These are phyloP conservation scores for Ceratocystis eucalypticola DNA, from an alignment of 2,329 filamentous ascomycete species.

Conservation along the genomic window DNA sequence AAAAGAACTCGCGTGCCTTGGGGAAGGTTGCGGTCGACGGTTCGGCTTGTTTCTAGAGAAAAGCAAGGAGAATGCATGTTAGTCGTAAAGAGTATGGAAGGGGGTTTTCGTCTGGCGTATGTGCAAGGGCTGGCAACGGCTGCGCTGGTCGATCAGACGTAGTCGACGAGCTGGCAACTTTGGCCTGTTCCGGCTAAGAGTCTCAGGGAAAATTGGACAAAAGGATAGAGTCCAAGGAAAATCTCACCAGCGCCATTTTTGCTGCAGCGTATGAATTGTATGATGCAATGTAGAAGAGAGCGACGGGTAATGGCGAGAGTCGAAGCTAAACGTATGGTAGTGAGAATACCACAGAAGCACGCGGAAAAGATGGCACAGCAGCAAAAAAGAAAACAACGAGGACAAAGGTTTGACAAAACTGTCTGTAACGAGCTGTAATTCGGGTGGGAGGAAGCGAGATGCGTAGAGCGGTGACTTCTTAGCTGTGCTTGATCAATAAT, in stretches of 20 bases:
- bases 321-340: background rate
- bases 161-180: no score
- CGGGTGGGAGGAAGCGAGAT: background rate
- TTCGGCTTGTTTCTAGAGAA: slow-evolving; percentile 13
- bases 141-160: background rate
- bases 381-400: no score
- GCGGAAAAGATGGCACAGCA: no score
- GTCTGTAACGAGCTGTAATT: background rate
- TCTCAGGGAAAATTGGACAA: background rate
- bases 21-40: background rate
- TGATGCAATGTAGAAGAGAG: background rate
- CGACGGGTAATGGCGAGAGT: background rate
- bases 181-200: no score
- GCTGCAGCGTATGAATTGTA: background rate
- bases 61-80: background rate
- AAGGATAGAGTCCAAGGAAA: background rate
- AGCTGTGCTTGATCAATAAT: background rate
- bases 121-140: background rate
- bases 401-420: no score
- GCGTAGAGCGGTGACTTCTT: background rate
- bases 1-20: slow-evolving; percentile 35
- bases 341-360: background rate
- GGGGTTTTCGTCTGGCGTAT: background rate
- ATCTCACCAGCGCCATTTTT: slow-evolving; percentile 16
- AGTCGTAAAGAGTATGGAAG: background rate